These are phyloP conservation scores for Talaromyces amestolkiae DNA, from an alignment of 2,329 filamentous ascomycete species.

Conservation along the genomic window DNA sequence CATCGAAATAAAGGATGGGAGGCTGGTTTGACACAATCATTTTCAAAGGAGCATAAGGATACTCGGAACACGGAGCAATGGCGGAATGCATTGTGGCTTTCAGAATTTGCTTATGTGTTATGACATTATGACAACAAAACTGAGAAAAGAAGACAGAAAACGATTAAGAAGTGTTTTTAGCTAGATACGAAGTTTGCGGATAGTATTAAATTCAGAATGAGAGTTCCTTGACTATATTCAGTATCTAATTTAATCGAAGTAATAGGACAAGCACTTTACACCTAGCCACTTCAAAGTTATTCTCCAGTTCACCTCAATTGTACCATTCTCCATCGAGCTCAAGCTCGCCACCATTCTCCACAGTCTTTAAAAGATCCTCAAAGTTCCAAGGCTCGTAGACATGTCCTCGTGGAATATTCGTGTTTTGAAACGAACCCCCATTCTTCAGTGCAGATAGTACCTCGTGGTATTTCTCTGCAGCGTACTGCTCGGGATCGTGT, in stretches of 20 bases:
- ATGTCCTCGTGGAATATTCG: conserved; percentile 30
- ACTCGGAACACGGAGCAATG: not conserved
- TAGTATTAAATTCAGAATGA: not conserved
- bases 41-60: not conserved
- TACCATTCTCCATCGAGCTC: conserved; percentile 15
- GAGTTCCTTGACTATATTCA: not conserved
- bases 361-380: conserved; percentile 18
- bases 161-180: not conserved
- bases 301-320: not conserved
- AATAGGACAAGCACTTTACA: not conserved
- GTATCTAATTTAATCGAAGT: no score
- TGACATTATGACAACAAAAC: not conserved
- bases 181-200: not conserved
- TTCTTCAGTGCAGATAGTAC: conserved; percentile 25
- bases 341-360: conserved; percentile 12
- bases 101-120: not conserved
- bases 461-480: conserved; percentile 28
- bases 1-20: no score
- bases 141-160: not conserved
- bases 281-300: no score
- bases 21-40: not conserved
- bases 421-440: conserved; percentile 30
- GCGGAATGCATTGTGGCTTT: not conserved
- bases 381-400: conserved; percentile 31
- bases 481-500: conserved; percentile 26